Evolutionary conservation across 2,329 filamentous ascomycete species (phyloP), one percentile per base, ranked within the genome.

Genomic region (Atkinsonella hypoxylon): DNA sequence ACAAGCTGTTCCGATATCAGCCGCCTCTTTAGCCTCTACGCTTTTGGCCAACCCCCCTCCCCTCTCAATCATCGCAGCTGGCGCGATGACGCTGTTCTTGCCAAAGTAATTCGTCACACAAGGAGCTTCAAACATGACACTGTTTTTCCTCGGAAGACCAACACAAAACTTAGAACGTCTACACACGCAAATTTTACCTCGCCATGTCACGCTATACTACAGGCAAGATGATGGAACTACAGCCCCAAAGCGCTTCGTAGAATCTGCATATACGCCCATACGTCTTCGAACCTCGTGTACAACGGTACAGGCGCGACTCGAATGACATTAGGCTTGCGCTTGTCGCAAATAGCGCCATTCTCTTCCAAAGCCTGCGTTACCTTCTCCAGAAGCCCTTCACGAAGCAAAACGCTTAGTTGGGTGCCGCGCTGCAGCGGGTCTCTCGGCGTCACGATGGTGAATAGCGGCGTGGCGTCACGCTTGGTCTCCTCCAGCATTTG

Each of bases 291-390:
- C 0, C 78, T 81, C 60, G 91, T 91, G 67, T 95, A 95, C 57
- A 95, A 65, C 9, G 89, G 89, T 41, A 86, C 84, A 1, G 90
- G 89, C 2, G 89, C 88, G 1, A 94, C 81, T 1, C 89, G 74
- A 47, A 95, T 83, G 15, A 95, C 89, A 62, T 90, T 83, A 1
- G 90, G 89, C 64, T 87, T 87, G 53, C 89, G 74, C 74, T 93
- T 86, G 62, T 95, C 89, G 38, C 87, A 81, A 1, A 94, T 77
- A 2, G 93, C 81, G 1, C 84, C 86, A 1, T 78, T 76, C 12
- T 78, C 74, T 57, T 87, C 79, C 30, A 95, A 64, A 30, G 74
- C 74, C 42, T 72, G 69, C 53, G 81, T 75, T 2, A 94, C 79
- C 7, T 62, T 62, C n/a, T 91, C 87, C 50, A 95, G 67, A 48